Base-by-base conservation (phyloP, 2,329 filamentous ascomycete species). In the Catunica adiposa region DNA sequence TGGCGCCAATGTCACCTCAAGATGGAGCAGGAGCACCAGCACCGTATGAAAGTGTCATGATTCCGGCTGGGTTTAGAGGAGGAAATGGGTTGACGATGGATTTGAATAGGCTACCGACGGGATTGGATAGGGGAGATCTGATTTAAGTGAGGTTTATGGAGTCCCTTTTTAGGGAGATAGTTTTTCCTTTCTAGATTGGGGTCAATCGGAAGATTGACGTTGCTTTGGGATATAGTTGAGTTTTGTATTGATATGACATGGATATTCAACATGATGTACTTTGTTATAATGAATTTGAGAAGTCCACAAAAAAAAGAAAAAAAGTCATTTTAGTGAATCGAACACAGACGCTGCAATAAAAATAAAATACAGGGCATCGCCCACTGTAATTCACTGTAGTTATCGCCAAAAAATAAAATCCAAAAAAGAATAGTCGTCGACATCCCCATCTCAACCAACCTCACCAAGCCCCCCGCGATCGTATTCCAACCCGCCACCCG, bases 401-500 rank as follows among this genome's bases (percentile, higher is more conserved):
- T 34, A 5, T n/a, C 31, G 25, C 2, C 7, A 14, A 40, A 29
- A 31, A 38, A 1, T 5, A 1, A 34, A 31, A 14, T 15, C 22
- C 59, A 59, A 55, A 56, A 56, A 63, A 65, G 29, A n/a, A n/a
- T 65, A 69, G 63, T 59, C 71, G 74, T 78, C 62, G 74, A 69
- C 70, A 66, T 71, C 70, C 72, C 77, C 72, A 77, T 77, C 76
- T 73, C 72, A 68, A 68, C 65, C 66, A 66, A 64, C 69, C 69
- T 72, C 69, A 72, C 74, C 78, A 81, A 75, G 68, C 77, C 76
- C 75, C 72, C 66, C 72, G 70, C 73, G 71, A 73, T 74, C 78
- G 80, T 82, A 68, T 75, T 83, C 80, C 80, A 79, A 69, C 72
- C 71, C 79, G 80, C 80, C 79, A 83, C 73, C 73, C 74, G 75